Evolutionary conservation across 176 grass and related monocot genomes (phyloP).

Genomic region (Tillandsia leiboldiana): DNA sequence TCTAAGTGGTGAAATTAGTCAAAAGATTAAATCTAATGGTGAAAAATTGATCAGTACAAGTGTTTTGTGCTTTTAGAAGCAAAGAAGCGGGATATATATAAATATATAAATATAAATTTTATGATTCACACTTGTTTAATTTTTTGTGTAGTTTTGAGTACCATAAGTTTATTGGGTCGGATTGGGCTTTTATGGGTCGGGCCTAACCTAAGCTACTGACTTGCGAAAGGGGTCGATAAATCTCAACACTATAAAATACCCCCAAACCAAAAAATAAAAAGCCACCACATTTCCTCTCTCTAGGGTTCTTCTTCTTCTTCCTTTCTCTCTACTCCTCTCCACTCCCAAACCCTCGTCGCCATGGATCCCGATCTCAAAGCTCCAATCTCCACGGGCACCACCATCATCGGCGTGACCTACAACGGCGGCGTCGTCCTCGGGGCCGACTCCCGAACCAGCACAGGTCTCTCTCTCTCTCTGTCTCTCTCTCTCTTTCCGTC

Average conservation of each 20-base stretch:
- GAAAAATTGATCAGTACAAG: no score
- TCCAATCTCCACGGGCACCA: constrained; percentile 61
- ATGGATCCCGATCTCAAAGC: constrained; percentile 31
- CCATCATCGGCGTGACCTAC: constrained; percentile 86
- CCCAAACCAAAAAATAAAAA: no score
- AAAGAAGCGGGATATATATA: no score
- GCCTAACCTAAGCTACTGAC: neutral
- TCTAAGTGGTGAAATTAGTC: no score
- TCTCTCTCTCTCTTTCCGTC: neutral
- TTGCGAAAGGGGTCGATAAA: neutral
- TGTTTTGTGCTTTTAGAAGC: no score
- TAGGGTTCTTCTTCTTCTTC: neutral
- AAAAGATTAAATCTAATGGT: no score
- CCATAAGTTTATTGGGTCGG: no score
- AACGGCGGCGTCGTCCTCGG: constrained; percentile 68
- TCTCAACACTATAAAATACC: neutral
- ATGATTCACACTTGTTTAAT: no score
- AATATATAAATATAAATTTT: no score
- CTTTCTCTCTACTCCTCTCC: neutral
- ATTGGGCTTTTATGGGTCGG: no score
- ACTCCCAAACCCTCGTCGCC: neutral
- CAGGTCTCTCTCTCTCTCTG: constrained; percentile 29
- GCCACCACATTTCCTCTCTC: neutral
- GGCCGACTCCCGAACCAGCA: constrained; percentile 93
- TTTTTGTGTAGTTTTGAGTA: no score